A percentile compares a stretch with the other conserved stretches of the same genome.
Evolutionary conservation across 345 rosid genomes (phyloP).

Genomic region (Physaria fendleri): DNA sequence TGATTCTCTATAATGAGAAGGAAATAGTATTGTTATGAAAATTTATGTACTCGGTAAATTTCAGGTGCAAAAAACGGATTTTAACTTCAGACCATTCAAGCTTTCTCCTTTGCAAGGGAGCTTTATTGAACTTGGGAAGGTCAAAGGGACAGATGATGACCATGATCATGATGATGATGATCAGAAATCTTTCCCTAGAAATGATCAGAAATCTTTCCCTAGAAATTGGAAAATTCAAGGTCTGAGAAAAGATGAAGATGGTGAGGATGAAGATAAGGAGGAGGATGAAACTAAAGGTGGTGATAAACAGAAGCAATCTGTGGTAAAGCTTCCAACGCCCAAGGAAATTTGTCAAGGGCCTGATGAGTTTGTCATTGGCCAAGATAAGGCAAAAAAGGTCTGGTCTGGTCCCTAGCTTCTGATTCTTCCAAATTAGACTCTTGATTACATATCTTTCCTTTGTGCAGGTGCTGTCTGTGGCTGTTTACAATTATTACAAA

Average conservation of each 20-base stretch:
- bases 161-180: constrained; percentile 8
- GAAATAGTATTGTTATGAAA: constrained; percentile 73
- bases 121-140: constrained; percentile 66
- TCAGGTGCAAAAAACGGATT: constrained; percentile 69
- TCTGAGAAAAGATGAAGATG: constrained; percentile 9
- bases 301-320: constrained; percentile 24
- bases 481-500: constrained; percentile 92
- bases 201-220: no score
- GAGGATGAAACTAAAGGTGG: constrained; percentile 7
- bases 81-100: constrained; percentile 76
- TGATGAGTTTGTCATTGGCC: constrained; percentile 83
- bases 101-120: constrained; percentile 70
- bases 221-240: constrained; percentile 33
- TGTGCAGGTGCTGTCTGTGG: constrained; percentile 85
- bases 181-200: constrained; percentile 25
- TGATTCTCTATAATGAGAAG: constrained; percentile 53
- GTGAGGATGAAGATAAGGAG: not conserved
- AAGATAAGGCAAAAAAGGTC: constrained; percentile 89
- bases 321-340: constrained; percentile 68
- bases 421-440: not conserved
- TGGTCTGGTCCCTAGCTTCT: not conserved
- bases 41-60: constrained; percentile 63
- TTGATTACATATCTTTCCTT: not conserved
- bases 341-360: constrained; percentile 68
- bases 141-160: constrained; percentile 31